Percentiles rank a stretch among this genome's conserved stretches.
These are phyloP conservation scores for Hypoxylon sp. DNA, from an alignment of 2,329 filamentous ascomycete species.

Conservation along the genomic window DNA sequence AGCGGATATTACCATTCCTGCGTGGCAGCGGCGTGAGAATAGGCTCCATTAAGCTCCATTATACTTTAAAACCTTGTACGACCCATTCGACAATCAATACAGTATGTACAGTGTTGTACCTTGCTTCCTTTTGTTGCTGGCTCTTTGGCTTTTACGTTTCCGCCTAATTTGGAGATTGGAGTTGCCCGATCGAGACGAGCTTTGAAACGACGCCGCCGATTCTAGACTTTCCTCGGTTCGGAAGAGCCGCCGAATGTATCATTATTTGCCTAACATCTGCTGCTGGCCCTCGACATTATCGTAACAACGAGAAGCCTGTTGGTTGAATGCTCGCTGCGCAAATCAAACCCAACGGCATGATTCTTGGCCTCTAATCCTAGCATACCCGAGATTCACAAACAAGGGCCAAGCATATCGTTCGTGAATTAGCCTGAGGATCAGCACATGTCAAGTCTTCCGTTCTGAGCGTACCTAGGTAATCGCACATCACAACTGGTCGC, in stretches of 20 bases:
- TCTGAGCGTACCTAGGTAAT: not conserved
- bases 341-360: constrained; percentile 19
- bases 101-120: constrained; percentile 12
- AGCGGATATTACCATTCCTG: constrained; percentile 1
- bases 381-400: constrained; percentile 9
- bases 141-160: constrained; percentile 11
- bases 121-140: not conserved
- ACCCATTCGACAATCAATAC: constrained; percentile 1
- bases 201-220: constrained; percentile 35
- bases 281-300: constrained; percentile 10
- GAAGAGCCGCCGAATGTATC: constrained; percentile 22
- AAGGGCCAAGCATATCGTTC: constrained; percentile 25
- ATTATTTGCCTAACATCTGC: constrained; percentile 8
- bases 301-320: constrained; percentile 1
- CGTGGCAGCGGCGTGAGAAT: constrained; percentile 6
- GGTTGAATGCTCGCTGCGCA: constrained; percentile 3
- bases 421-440: constrained; percentile 19
- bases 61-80: constrained; percentile 13
- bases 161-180: constrained; percentile 33
- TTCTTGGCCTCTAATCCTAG: constrained; percentile 11
- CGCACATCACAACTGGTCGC: not conserved
- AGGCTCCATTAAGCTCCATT: constrained; percentile 3
- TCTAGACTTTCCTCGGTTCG: constrained; percentile 23
- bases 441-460: constrained; percentile 30
- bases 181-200: constrained; percentile 32